phyloP scores from a whole-genome alignment of 371 early-diverging fungal genomes.

The Saksenaea oblongispora region DNA sequence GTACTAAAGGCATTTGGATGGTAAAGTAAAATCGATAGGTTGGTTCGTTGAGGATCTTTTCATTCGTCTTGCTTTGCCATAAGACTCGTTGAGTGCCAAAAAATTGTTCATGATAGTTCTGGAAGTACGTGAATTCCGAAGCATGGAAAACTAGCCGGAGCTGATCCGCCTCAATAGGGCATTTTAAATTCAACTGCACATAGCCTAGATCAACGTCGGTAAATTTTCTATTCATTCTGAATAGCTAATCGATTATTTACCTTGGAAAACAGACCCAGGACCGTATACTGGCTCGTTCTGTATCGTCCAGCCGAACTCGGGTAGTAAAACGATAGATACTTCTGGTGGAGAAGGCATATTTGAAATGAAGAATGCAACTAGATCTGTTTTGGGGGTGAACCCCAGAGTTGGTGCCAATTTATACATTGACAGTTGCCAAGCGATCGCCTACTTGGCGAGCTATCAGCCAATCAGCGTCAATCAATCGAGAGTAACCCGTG shows the following conservation, averaged over 20 bases:
- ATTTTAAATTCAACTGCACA: neutral
- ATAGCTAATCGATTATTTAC: slow-evolving; percentile 8
- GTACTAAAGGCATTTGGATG: slow-evolving; percentile 42
- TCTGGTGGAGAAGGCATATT: neutral
- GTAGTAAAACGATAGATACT: slow-evolving; percentile 33
- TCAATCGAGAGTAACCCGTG: too few relatives aligned
- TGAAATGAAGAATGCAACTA: neutral
- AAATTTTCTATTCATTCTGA: neutral
- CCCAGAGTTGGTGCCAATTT: neutral
- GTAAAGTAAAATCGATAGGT: slow-evolving; percentile 33
- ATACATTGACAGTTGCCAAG: too few relatives aligned
- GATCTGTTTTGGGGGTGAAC: neutral
- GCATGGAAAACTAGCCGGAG: slow-evolving; percentile 33
- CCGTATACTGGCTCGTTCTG: slow-evolving; percentile 40
- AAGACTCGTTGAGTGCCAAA: slow-evolving; percentile 36
- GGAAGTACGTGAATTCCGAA: slow-evolving; percentile 9
- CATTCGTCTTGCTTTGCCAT: slow-evolving; percentile 27
- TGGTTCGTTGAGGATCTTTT: slow-evolving; percentile 11
- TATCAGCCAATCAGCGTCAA: too few relatives aligned
- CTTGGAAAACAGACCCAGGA: slow-evolving; percentile 49
- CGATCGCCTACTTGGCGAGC: too few relatives aligned
- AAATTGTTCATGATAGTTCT: slow-evolving; percentile 7
- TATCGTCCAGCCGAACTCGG: slow-evolving; percentile 43
- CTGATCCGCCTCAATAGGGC: slow-evolving; percentile 21
- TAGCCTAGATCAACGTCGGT: slow-evolving; percentile 6